Conservation (phyloP, 495 filamentous ascomycete species). For the Tuber microsphaerosporum region DNA sequence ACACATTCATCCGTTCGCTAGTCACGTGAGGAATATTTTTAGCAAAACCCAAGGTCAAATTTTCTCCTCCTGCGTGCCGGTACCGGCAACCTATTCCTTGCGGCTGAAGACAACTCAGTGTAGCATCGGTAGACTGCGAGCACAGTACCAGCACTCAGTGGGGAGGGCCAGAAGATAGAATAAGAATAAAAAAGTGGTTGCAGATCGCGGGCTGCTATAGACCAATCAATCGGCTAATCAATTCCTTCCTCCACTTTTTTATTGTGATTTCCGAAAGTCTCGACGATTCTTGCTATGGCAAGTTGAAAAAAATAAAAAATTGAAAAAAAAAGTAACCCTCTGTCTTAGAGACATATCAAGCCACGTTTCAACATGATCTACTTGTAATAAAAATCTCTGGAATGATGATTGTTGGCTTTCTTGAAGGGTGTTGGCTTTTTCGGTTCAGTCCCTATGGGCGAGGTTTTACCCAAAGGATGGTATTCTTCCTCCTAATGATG, state of each 20-base stretch:
- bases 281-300: neutral
- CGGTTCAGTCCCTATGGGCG: too few species aligned
- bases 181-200: neutral
- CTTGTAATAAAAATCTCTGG: neutral
- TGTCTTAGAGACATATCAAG: neutral
- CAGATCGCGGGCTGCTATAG: neutral
- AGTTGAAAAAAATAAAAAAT: neutral
- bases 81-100: neutral
- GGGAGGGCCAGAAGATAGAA: neutral
- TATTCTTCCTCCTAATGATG: too few species aligned
- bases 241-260: neutral
- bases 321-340: neutral
- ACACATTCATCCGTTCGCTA: neutral
- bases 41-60: neutral
- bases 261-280: neutral
- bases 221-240: neutral
- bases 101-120: neutral
- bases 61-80: neutral
- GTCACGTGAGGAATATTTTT: slow-evolving; percentile 1
- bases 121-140: neutral
- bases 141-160: neutral
- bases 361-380: neutral
- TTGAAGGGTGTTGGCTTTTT: neutral
- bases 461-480: neutral
- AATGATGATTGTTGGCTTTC: neutral